phyloP scores from a whole-genome alignment of 768 basidiomycete genomes.

The Suillus plorans region DNA sequence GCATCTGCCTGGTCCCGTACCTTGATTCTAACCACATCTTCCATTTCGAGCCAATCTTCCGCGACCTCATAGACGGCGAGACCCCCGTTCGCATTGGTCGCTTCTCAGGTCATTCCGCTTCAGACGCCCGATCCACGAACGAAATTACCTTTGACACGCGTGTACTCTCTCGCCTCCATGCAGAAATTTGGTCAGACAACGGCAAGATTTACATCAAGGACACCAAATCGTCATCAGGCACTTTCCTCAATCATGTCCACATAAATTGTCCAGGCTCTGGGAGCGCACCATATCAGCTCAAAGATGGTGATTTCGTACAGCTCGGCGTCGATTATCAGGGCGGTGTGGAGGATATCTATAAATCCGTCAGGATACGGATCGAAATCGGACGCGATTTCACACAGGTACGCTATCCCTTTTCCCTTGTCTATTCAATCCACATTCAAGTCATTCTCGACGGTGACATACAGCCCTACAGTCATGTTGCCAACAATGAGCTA shows the following conservation, averaged over 20 bases:
- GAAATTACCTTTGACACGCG: conserved; percentile 72
- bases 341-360: conserved; percentile 94
- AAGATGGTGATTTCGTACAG: conserved; percentile 93
- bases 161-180: conserved; percentile 92
- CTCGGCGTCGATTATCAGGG: conserved; percentile 98
- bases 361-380: conserved; percentile 93
- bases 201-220: conserved; percentile 85
- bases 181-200: conserved; percentile 85
- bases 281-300: conserved; percentile 71
- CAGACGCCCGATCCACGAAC: conserved; percentile 42
- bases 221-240: conserved; percentile 87
- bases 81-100: conserved; percentile 83
- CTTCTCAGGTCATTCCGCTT: conserved; percentile 81
- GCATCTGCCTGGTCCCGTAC: conserved; percentile 93
- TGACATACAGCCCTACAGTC: neutral
- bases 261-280: conserved; percentile 84
- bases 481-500: neutral
- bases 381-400: conserved; percentile 84
- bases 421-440: neutral
- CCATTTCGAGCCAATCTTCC: conserved; percentile 87
- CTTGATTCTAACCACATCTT: conserved; percentile 88
- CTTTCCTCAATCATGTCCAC: conserved; percentile 93
- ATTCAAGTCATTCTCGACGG: neutral
- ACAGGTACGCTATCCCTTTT: neutral
- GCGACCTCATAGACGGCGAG: conserved; percentile 75